phyloP scores from a whole-genome alignment of 805 yeast genomes.

The Candida krabiensis region DNA sequence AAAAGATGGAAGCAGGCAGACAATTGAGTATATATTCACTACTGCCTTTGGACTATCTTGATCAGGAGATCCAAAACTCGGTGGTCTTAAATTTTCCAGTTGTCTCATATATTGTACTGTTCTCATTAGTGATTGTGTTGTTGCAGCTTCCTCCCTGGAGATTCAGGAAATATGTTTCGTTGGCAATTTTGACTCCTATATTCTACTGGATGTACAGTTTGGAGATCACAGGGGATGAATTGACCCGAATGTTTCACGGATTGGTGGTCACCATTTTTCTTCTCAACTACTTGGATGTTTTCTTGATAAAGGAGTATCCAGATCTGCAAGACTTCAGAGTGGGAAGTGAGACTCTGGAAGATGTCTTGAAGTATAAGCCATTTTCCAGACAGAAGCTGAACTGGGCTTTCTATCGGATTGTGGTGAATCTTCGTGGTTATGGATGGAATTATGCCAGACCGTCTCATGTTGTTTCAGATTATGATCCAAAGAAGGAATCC shows the following conservation, averaged over 20 bases:
- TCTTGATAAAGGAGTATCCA: constrained; percentile 8
- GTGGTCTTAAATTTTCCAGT: not conserved
- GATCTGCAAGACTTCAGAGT: constrained; percentile 6
- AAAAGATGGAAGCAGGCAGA: too few species aligned
- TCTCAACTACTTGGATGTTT: constrained; percentile 1
- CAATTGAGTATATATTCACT: too few species aligned
- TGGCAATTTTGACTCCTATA: constrained; percentile 1
- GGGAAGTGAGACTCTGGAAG: constrained; percentile 6
- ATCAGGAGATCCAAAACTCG: not conserved
- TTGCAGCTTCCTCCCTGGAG: constrained; percentile 8
- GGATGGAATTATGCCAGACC: constrained; percentile 17
- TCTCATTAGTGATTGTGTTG: not conserved
- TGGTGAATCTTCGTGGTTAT: constrained; percentile 8
- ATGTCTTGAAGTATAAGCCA: constrained; percentile 3
- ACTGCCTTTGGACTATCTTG: not conserved
- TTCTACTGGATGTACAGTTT: too few species aligned
- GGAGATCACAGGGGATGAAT: too few species aligned
- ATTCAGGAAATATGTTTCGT: constrained; percentile 7
- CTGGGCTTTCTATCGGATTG: constrained; percentile 9
- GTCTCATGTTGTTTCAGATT: too few species aligned
- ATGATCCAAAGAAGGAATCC: too few species aligned
- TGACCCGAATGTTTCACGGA: not conserved
- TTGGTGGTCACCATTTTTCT: not conserved
- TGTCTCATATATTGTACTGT: not conserved
- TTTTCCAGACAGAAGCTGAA: constrained; percentile 4